phyloP scores from a whole-genome alignment of 2,329 filamentous ascomycete genomes.

The Aureobasidium vineae region DNA sequence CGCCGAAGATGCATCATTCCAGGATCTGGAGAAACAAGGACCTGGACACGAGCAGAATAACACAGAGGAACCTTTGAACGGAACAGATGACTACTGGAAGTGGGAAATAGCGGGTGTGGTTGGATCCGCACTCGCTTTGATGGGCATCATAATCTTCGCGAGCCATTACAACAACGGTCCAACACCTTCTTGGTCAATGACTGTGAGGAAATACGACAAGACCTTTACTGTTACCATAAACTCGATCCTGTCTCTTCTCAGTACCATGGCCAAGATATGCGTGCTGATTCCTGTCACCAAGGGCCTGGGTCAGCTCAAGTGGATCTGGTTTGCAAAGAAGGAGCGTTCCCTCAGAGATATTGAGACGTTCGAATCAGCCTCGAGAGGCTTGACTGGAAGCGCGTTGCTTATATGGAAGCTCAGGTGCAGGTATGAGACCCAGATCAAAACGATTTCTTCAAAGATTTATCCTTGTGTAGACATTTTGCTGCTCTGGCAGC shows the following conservation, averaged over 20 bases:
- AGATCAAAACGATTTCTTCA: neutral
- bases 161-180: neutral
- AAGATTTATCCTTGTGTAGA: neutral
- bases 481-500: neutral
- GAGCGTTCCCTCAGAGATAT: neutral
- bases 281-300: neutral
- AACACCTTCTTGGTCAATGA: neutral
- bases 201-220: neutral
- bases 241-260: neutral
- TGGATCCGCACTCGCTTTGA: neutral
- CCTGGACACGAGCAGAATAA: neutral
- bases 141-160: neutral
- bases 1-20: neutral
- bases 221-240: neutral
- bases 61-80: neutral
- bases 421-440: neutral
- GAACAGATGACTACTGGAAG: neutral
- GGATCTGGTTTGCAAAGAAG: neutral
- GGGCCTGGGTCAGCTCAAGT: neutral
- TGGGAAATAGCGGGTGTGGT: neutral
- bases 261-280: neutral
- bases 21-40: neutral
- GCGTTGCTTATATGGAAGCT: neutral
- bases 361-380: neutral
- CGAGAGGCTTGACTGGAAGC: neutral